Evolutionary conservation across 2,329 filamentous ascomycete species (phyloP).

Genomic region (Colletotrichum nymphaeae): DNA sequence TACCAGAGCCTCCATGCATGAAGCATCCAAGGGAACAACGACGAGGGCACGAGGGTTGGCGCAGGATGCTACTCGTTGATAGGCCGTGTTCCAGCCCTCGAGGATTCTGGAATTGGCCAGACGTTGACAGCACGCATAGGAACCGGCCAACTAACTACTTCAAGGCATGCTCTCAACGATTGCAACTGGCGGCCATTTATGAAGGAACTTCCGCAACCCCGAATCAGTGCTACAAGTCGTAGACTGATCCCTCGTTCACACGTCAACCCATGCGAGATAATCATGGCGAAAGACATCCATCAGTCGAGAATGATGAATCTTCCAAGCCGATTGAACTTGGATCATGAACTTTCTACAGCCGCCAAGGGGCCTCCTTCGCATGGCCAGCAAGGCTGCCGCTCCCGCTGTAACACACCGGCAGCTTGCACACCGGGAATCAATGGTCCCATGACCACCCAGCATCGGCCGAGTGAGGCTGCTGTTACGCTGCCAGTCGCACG

Average conservation of each 20-base stretch:
- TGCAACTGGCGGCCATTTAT: not conserved
- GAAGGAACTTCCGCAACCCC: not conserved
- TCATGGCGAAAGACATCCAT: not conserved
- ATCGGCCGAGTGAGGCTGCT: constrained; percentile 17
- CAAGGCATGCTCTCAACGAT: not conserved
- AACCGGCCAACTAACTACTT: not conserved
- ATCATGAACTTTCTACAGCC: not conserved
- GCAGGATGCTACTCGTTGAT: constrained; percentile 3
- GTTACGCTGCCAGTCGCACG: constrained; percentile 5
- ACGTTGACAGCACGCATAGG: constrained; percentile 10
- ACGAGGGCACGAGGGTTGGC: not conserved
- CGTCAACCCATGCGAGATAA: not conserved
- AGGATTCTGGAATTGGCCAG: constrained; percentile 30
- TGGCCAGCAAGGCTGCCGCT: not conserved
- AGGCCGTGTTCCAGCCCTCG: constrained; percentile 3
- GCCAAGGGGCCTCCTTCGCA: not conserved
- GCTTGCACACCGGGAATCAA: constrained; percentile 10
- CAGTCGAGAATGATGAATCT: constrained; percentile 28
- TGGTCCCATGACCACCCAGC: constrained; percentile 27
- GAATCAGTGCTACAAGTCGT: not conserved
- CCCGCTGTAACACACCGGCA: constrained; percentile 7
- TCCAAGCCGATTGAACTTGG: not conserved
- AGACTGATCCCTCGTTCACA: constrained; percentile 12
- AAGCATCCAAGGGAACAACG: not conserved
- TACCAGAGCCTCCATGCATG: constrained; percentile 9